phyloP scores from a whole-genome alignment of 345 rosid species.

The Reutealis trisperma region DNA sequence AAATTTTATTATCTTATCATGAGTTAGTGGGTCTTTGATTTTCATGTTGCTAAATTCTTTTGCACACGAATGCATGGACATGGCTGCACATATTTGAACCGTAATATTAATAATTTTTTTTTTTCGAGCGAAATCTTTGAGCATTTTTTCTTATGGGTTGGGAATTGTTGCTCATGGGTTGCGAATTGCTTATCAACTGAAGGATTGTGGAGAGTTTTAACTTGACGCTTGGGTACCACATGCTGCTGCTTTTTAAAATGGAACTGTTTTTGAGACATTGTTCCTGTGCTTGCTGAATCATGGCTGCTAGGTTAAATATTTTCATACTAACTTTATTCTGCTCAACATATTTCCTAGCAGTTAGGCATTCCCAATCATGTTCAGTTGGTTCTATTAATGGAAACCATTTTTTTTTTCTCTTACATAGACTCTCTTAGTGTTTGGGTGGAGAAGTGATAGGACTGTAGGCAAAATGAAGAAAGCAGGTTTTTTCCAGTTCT shows the following conservation, averaged over 20 bases:
- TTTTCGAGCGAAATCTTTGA: not conserved
- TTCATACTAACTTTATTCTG: not conserved
- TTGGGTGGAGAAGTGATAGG: not conserved
- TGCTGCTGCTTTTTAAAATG: not conserved
- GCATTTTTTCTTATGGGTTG: not conserved
- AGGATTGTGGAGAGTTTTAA: too few relatives aligned
- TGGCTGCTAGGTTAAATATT: not conserved
- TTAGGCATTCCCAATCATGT: not conserved
- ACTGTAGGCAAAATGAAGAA: constrained; percentile 1
- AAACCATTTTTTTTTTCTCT: too few relatives aligned
- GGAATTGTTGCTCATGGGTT: not conserved
- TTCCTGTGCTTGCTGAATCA: not conserved
- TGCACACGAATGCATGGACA: not conserved
- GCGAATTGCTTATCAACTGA: not conserved
- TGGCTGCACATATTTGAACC: not conserved
- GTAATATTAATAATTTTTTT: too few relatives aligned
- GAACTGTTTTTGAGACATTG: too few relatives aligned
- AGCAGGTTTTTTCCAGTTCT: not conserved
- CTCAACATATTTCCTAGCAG: not conserved
- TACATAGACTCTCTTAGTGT: not conserved
- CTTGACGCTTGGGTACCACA: not conserved
- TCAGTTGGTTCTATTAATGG: not conserved
- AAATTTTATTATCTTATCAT: not conserved
- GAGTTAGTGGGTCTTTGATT: not conserved
- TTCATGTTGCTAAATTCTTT: not conserved